phyloP scores from a whole-genome alignment of 306 rosid species.

The Dryas alaskensis region DNA sequence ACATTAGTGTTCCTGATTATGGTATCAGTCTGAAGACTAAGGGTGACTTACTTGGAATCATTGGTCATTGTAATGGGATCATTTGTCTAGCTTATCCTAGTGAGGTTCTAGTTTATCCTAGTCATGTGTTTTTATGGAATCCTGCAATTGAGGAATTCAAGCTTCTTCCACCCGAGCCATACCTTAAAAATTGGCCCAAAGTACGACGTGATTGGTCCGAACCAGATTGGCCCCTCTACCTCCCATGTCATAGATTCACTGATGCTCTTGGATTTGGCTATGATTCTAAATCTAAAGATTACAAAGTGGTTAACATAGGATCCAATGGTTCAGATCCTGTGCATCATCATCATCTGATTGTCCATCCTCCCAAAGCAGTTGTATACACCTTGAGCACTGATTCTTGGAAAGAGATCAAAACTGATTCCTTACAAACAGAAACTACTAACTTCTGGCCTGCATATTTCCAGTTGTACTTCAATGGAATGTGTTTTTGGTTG shows the following conservation, averaged over 20 bases:
- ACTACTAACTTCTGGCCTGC: background rate
- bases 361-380: background rate
- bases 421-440: background rate
- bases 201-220: background rate
- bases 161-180: background rate
- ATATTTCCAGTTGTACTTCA: background rate
- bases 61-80: constrained; percentile 9
- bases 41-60: background rate
- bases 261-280: constrained; percentile 1
- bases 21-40: background rate
- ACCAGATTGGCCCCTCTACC: background rate
- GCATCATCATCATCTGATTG: background rate
- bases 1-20: background rate
- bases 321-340: background rate
- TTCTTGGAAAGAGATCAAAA: constrained; percentile 11
- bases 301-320: background rate
- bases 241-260: background rate
- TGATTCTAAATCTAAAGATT: background rate
- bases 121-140: background rate
- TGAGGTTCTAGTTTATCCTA: background rate
- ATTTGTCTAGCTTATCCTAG: background rate
- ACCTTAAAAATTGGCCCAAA: background rate
- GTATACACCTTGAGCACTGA: background rate
- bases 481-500: background rate
- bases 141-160: constrained; percentile 3